A percentile compares a stretch with the other conserved stretches of the same genome.
These are phyloP conservation scores for Stephanodiscus minutulus DNA, from an alignment of 108 stramenopile species.

Conservation along the genomic window DNA sequence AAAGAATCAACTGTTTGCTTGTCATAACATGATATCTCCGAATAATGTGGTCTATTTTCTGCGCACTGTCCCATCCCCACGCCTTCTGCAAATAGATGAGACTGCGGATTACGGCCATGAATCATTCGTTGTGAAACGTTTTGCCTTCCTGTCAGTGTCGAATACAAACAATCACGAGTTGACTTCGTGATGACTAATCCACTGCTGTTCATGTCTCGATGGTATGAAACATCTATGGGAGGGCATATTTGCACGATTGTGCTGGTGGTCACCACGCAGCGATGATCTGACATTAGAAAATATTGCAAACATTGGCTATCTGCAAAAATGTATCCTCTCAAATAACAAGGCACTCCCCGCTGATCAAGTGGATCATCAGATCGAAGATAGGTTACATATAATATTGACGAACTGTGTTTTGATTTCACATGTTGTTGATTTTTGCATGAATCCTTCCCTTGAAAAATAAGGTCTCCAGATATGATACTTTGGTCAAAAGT, in stretches of 20 bases:
- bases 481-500: constrained; percentile 8
- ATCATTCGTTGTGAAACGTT: background rate
- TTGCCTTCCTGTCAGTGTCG: background rate
- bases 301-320: constrained; percentile 7
- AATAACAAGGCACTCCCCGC: constrained; percentile 30
- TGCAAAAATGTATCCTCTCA: constrained; percentile 42
- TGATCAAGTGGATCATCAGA: constrained; percentile 47
- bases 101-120: constrained; percentile 10
- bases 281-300: constrained; percentile 2
- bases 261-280: constrained; percentile 18
- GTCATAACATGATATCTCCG: constrained; percentile 35
- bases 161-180: background rate
- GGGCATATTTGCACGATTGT: constrained; percentile 25
- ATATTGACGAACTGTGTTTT: background rate
- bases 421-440: constrained; percentile 4
- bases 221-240: constrained; percentile 10
- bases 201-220: background rate
- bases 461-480: constrained; percentile 24
- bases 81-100: constrained; percentile 1
- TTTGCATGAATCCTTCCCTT: constrained; percentile 12
- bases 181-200: background rate
- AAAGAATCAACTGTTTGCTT: constrained; percentile 39
- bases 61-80: background rate
- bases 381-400: constrained; percentile 27
- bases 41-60: constrained; percentile 4